Conservation (phyloP, 1,284 basidiomycete genomes). For the Leucoagaricus sp. region DNA sequence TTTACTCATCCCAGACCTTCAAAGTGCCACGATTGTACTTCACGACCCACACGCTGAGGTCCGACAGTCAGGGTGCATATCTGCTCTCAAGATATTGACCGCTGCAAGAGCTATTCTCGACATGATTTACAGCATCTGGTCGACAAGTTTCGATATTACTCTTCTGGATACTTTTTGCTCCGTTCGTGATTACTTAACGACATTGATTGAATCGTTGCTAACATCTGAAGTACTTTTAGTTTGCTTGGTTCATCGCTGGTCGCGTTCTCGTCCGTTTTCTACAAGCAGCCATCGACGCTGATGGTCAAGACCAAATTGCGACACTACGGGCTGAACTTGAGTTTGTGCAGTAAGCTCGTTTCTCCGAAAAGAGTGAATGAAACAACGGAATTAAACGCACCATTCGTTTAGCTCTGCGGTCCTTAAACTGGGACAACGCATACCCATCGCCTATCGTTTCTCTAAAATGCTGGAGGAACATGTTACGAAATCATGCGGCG, state of each 20-base stretch:
- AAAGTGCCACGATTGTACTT: slow-evolving; percentile 61
- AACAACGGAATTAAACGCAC: slow-evolving; percentile 7
- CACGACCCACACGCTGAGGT: slow-evolving; percentile 75
- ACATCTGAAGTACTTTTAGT: slow-evolving; percentile 37
- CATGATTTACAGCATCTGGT: slow-evolving; percentile 63
- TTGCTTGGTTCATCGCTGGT: slow-evolving; percentile 69
- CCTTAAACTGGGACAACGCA: slow-evolving; percentile 58
- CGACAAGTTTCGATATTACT: slow-evolving; percentile 70
- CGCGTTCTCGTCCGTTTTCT: slow-evolving; percentile 66
- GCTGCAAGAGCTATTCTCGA: slow-evolving; percentile 68
- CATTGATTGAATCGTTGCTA: not conserved
- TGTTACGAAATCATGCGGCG: slow-evolving; percentile 38
- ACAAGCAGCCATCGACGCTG: slow-evolving; percentile 55
- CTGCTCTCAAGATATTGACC: slow-evolving; percentile 63
- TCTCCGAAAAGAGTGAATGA: not conserved
- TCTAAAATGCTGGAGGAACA: slow-evolving; percentile 59
- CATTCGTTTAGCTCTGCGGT: slow-evolving; percentile 51
- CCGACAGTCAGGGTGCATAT: slow-evolving; percentile 56
- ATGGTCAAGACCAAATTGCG: slow-evolving; percentile 51
- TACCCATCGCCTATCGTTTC: slow-evolving; percentile 68
- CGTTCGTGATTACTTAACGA: slow-evolving; percentile 33
- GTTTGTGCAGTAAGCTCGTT: slow-evolving; percentile 58
- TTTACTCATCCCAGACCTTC: slow-evolving; percentile 13
- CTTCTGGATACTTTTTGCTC: slow-evolving; percentile 63
- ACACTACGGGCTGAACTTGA: slow-evolving; percentile 62